Conservation (phyloP, 441 rosid species). For the Euphorbia schlechtendalii region DNA sequence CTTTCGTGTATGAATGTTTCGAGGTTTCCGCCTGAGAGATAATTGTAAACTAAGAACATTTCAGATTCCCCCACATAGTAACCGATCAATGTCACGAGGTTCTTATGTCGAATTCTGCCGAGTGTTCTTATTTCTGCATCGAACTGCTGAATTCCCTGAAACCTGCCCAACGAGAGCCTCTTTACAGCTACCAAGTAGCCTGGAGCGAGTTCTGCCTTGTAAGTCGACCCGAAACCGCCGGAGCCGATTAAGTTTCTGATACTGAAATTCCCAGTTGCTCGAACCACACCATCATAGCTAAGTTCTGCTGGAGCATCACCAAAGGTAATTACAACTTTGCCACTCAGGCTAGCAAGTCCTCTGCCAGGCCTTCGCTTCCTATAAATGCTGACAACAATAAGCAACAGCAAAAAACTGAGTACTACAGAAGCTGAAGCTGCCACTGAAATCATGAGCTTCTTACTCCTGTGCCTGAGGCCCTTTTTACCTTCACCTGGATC, state of each 20-base stretch:
- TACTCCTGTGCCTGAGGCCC: constrained; percentile 19
- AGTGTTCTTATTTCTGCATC: constrained; percentile 66
- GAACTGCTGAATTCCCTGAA: constrained; percentile 60
- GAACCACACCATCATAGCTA: constrained; percentile 45
- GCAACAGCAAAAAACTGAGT: constrained; percentile 23
- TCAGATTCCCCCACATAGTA: constrained; percentile 49
- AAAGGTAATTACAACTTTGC: constrained; percentile 46
- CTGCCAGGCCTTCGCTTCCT: constrained; percentile 29
- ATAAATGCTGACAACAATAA: constrained; percentile 18
- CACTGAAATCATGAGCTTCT: constrained; percentile 27
- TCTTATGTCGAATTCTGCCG: constrained; percentile 53
- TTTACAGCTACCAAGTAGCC: constrained; percentile 59
- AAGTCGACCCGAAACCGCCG: constrained; percentile 68
- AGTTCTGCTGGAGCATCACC: constrained; percentile 46
- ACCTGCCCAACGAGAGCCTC: constrained; percentile 53
- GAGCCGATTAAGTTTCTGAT: constrained; percentile 48
- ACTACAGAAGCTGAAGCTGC: constrained; percentile 34
- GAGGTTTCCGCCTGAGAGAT: constrained; percentile 67
- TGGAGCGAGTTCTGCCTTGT: constrained; percentile 53
- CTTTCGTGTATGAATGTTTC: constrained; percentile 56
- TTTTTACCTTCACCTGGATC: constrained; percentile 23
- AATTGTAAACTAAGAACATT: constrained; percentile 61
- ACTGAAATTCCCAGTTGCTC: constrained; percentile 55
- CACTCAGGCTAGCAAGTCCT: constrained; percentile 25
- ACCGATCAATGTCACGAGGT: constrained; percentile 60